Evolutionary conservation across 306 rosid species (phyloP), one percentile per base, ranked within the genome.

Genomic region (Gastrolobium villosum): DNA sequence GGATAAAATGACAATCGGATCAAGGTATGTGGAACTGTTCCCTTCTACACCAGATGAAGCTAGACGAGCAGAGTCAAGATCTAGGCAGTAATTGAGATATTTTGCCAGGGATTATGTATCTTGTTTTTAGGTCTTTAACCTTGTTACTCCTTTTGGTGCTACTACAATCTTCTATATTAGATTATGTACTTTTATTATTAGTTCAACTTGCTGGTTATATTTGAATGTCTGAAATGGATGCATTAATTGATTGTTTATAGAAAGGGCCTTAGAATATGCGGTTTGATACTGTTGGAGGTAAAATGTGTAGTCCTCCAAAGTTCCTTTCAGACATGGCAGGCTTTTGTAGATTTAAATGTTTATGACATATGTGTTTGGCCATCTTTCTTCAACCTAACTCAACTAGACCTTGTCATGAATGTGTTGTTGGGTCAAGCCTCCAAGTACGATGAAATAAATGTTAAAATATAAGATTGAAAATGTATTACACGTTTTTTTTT

Each of bases 21-120:
- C 99, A 44, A 93, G 99, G 90, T 96, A 96, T 64, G 98, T 93
- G 83, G 99, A 96, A 88, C 87, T 96, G 88, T 96, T 96, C 76
- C 99, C 99, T 49, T 96, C 99, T 26, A 96, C 99, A 65, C 90
- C 93, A 15, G 98, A 90, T 81, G 99, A 96, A 86, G 98, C 98
- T 10, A 86, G 99, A 62, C 89, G 98, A 41, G 96, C 99, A 2
- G 99, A 93, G 85, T 93, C 98, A 60, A 93, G 97, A 80, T 95
- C 99, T 55, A 89, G 97, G 90, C 98, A 91, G 94, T 95, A 87
- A 91, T 41, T 2, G 4, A 39, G 74, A 35, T 13, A 15, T 43
- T 59, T 73, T 77, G 71, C 65, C 54, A 52, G 66, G 45, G 41
- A 60, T 28, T 61, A 39, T 9, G 72, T 69, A 74, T 72, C 77